A percentile compares a stretch with the other conserved stretches of the same genome.
These are phyloP conservation scores for Torulaspora globosa DNA, from an alignment of 1,139 yeast species.

Conservation along the genomic window DNA sequence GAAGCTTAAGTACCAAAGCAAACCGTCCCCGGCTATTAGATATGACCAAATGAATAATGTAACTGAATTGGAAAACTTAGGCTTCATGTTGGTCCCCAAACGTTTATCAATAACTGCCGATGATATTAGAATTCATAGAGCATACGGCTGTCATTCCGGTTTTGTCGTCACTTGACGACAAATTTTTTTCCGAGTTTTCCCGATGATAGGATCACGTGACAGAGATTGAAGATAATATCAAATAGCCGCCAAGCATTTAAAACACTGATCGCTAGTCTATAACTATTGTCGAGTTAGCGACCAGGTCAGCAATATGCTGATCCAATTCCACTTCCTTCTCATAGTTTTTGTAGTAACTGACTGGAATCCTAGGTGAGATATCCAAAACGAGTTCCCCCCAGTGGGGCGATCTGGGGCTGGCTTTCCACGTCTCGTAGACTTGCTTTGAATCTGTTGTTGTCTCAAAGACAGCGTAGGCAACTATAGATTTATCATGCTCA, in stretches of 20 bases:
- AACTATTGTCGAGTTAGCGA: constrained; percentile 3
- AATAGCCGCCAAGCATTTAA: not conserved
- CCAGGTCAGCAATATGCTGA: constrained; percentile 1
- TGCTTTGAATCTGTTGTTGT: constrained; percentile 11
- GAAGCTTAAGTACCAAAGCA: not conserved
- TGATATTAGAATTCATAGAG: not conserved
- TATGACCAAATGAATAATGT: not conserved
- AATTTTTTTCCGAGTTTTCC: not conserved
- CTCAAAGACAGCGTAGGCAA: constrained; percentile 18
- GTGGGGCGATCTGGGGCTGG: not conserved
- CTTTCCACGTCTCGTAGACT: constrained; percentile 9
- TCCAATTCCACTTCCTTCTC: constrained; percentile 1
- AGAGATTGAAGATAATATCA: not conserved
- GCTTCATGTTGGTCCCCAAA: not conserved
- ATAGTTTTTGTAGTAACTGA: constrained; percentile 10
- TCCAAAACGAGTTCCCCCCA: constrained; percentile 11
- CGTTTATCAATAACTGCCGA: not conserved
- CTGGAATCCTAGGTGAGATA: constrained; percentile 17
- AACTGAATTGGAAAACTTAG: not conserved
- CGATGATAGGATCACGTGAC: not conserved
- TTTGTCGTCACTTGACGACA: not conserved
- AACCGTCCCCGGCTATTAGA: too few relatives aligned
- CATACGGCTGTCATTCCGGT: not conserved
- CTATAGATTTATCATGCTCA: constrained; percentile 13
- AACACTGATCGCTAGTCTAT: constrained; percentile 2